Conservation (phyloP, 2,329 filamentous ascomycete genomes). For the Xylariaceae sp. region DNA sequence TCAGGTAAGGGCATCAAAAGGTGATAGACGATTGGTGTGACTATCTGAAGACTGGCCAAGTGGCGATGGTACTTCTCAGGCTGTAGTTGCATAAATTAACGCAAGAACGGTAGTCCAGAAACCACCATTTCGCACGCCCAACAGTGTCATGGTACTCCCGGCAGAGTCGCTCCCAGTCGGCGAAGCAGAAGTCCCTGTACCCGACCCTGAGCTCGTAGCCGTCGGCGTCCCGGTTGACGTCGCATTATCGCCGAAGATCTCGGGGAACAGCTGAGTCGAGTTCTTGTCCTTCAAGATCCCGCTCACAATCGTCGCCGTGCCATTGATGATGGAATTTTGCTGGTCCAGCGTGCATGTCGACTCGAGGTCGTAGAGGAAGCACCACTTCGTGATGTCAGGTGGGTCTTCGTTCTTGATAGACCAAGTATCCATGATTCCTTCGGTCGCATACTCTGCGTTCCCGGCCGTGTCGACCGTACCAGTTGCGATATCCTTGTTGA, state of each 20-base stretch:
- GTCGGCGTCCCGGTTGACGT: background rate
- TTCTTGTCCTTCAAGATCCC: conserved; percentile 26
- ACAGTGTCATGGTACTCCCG: too few relatives aligned
- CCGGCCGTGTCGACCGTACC: conserved; percentile 45
- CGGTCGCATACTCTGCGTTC: conserved; percentile 35
- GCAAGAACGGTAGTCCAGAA: too few relatives aligned
- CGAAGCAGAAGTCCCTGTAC: background rate
- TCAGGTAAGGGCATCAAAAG: too few relatives aligned
- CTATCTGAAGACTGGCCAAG: too few relatives aligned
- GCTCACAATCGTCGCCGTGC: conserved; percentile 30
- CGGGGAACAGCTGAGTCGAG: conserved; percentile 25
- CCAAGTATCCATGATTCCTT: conserved; percentile 28
- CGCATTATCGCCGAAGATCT: conserved; percentile 13
- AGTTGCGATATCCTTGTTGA: conserved; percentile 44
- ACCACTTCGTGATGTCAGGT: conserved; percentile 45
- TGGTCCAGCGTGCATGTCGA: conserved; percentile 47
- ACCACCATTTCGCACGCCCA: too few relatives aligned
- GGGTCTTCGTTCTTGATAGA: conserved; percentile 47
- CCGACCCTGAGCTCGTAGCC: background rate
- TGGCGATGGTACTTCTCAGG: too few relatives aligned
- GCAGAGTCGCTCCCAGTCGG: background rate
- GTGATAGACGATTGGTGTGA: too few relatives aligned
- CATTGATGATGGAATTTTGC: conserved; percentile 32
- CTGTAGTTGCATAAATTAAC: too few relatives aligned
- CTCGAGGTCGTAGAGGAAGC: conserved; percentile 52